Evolutionary conservation across 495 filamentous ascomycete genomes (phyloP).

Genomic region (Cladorrhinum samala): DNA sequence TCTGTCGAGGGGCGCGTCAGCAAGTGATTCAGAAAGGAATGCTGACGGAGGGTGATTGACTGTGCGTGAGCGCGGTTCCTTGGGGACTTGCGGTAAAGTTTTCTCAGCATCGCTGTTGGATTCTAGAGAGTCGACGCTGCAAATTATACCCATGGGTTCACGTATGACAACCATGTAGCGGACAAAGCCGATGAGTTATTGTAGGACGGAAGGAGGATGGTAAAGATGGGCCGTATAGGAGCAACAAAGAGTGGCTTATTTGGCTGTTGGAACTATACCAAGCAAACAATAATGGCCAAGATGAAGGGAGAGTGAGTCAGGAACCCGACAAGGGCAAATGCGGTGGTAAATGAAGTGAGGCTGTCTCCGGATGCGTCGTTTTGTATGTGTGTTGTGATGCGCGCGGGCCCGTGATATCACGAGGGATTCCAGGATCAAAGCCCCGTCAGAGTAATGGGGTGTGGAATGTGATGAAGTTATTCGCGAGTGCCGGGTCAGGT

Average conservation of each 20-base stretch:
- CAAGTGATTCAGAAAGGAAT: background rate
- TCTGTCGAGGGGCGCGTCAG: constrained; percentile 9
- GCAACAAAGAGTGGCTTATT: background rate
- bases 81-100: constrained; percentile 4
- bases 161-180: background rate
- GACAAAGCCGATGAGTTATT: background rate
- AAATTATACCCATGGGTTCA: constrained; percentile 4
- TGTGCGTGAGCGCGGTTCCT: constrained; percentile 10
- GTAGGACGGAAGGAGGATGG: too few relatives aligned
- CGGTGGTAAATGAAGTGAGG: background rate
- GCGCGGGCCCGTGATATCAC: background rate
- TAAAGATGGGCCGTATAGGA: background rate
- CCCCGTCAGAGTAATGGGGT: too few relatives aligned
- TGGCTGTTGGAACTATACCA: too few relatives aligned
- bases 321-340: background rate
- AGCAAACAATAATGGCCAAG: too few relatives aligned
- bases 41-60: constrained; percentile 9
- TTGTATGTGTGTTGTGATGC: background rate
- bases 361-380: background rate
- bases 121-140: constrained; percentile 5
- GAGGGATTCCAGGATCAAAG: background rate
- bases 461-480: constrained; percentile 4
- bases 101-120: constrained; percentile 5
- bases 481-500: background rate
- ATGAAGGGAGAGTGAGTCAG: too few relatives aligned